A percentile compares a stretch with the other conserved stretches of the same genome.
phyloP scores from a whole-genome alignment of 176 grass and related monocot species.

The Musa itinerans region DNA sequence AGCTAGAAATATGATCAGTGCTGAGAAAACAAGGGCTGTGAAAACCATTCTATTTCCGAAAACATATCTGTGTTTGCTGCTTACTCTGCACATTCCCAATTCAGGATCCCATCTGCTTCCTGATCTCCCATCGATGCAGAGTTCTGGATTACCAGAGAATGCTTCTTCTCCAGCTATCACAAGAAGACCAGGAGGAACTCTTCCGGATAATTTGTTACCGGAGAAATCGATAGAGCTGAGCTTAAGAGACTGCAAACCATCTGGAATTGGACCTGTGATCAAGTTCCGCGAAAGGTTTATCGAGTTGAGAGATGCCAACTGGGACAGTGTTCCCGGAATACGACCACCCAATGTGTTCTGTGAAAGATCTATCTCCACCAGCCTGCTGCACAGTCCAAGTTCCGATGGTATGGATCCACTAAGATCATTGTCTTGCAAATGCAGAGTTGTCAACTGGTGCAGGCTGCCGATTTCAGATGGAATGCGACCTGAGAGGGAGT shows the following conservation, averaged over 20 bases:
- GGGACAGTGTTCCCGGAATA: constrained; percentile 44
- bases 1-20: constrained; percentile 38
- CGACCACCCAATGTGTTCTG: constrained; percentile 48
- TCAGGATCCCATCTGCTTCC: constrained; percentile 24
- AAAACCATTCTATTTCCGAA: constrained; percentile 29
- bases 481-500: constrained; percentile 59
- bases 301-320: constrained; percentile 43
- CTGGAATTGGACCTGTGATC: constrained; percentile 55
- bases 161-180: constrained; percentile 57
- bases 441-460: constrained; percentile 51
- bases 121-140: constrained; percentile 45
- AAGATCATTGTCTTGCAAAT: constrained; percentile 61
- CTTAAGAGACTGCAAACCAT: constrained; percentile 52
- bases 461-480: constrained; percentile 46
- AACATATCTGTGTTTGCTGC: constrained; percentile 16
- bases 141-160: constrained; percentile 52
- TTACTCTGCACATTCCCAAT: constrained; percentile 43
- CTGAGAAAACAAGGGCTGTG: constrained; percentile 32
- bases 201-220: constrained; percentile 57
- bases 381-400: constrained; percentile 46
- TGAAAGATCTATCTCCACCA: constrained; percentile 65
- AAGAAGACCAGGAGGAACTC: constrained; percentile 47
- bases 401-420: constrained; percentile 49
- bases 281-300: constrained; percentile 78
- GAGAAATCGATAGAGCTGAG: constrained; percentile 73